Conservation (phyloP, 169 alveolate genomes). For the Cryptosporidium andersoni region DNA sequence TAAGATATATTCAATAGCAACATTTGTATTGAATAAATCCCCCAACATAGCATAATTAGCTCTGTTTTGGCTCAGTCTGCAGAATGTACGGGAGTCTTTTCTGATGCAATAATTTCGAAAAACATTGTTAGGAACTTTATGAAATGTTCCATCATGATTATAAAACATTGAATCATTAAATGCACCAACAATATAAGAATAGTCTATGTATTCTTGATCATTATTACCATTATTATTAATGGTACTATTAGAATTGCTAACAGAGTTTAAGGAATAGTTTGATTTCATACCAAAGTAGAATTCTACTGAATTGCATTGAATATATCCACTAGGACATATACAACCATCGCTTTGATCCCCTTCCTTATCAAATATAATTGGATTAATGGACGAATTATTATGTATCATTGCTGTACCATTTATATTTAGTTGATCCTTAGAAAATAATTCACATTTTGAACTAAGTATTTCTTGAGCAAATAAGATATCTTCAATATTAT, state of each 20-base stretch:
- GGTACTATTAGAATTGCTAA: neutral
- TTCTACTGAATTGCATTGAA: slow-evolving; percentile 24
- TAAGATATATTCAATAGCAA: no score
- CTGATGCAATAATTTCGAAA: no score
- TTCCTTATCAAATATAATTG: no score
- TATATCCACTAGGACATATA: slow-evolving; percentile 29
- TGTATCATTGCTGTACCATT: no score
- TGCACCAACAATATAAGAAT: neutral
- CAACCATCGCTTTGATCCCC: neutral
- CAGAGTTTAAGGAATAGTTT: neutral
- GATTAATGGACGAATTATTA: no score
- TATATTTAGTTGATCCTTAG: no score
- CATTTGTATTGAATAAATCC: no score
- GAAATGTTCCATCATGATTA: slow-evolving; percentile 16
- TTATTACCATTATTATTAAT: neutral
- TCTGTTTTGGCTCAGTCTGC: no score
- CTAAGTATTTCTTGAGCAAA: no score
- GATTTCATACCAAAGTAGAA: slow-evolving; percentile 19
- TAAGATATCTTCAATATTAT: slow-evolving; percentile 4
- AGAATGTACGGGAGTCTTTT: no score
- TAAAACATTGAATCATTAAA: slow-evolving; percentile 9
- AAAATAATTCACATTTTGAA: no score
- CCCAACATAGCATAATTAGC: no score
- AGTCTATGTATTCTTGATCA: neutral
- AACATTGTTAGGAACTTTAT: neutral